Percentiles rank a stretch among this genome's conserved stretches.
These are phyloP conservation scores for Fusarium sp. DNA, from an alignment of 2,329 filamentous ascomycete species.

Conservation along the genomic window DNA sequence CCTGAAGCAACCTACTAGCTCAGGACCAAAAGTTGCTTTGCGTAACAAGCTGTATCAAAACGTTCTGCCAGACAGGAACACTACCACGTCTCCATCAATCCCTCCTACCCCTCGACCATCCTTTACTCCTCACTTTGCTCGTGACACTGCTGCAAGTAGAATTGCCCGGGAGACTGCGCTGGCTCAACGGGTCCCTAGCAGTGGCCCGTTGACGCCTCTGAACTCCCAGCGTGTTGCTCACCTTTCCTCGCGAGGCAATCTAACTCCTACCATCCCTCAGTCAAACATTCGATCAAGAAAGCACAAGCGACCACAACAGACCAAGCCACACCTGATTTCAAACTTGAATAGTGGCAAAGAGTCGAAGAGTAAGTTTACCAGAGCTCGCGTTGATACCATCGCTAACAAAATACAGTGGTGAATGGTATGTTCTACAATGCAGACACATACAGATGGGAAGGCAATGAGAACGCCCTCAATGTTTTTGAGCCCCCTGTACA, in stretches of 20 bases:
- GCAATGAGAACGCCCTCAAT: constrained; percentile 86
- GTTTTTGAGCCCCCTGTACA: constrained; percentile 76
- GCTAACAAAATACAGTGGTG: constrained; percentile 66
- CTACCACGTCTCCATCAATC: constrained; percentile 62
- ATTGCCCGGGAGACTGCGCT: constrained; percentile 71
- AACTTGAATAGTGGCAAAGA: constrained; percentile 80
- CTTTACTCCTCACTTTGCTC: constrained; percentile 69
- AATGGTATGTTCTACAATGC: constrained; percentile 98
- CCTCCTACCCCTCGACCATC: constrained; percentile 66
- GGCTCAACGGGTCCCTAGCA: constrained; percentile 67
- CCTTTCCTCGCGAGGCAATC: constrained; percentile 59
- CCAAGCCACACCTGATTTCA: constrained; percentile 89
- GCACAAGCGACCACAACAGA: constrained; percentile 67
- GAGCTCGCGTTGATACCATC: background rate
- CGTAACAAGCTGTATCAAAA: constrained; percentile 68
- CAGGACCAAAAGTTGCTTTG: constrained; percentile 71
- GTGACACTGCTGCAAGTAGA: constrained; percentile 72
- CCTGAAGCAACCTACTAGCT: constrained; percentile 79
- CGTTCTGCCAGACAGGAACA: constrained; percentile 62
- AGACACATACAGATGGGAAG: constrained; percentile 88
- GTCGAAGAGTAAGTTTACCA: constrained; percentile 74
- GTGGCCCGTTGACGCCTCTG: constrained; percentile 63
- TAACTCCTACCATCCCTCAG: constrained; percentile 55
- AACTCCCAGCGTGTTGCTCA: constrained; percentile 65
- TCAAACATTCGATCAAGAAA: constrained; percentile 63